Evolutionary conservation across 768 basidiomycete genomes (phyloP).

Genomic region (Mycena floridula): DNA sequence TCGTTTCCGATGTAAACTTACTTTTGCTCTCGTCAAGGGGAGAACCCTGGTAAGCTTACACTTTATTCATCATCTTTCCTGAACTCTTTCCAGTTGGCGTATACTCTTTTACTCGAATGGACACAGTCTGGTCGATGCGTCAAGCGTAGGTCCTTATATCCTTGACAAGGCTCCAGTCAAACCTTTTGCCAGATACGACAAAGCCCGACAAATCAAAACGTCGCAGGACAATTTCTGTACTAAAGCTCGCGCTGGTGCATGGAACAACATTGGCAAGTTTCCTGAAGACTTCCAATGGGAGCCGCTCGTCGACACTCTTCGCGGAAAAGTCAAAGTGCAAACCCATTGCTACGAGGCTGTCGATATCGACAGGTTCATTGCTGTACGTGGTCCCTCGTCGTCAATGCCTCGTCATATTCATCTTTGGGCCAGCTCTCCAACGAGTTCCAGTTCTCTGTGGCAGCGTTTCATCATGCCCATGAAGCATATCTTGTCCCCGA

Average conservation of each 20-base stretch:
- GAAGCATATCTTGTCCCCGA: constrained; percentile 51
- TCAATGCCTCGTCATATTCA: neutral
- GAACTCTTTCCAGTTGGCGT: neutral
- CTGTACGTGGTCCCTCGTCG: constrained; percentile 18
- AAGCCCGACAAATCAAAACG: constrained; percentile 46
- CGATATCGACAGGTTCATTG: constrained; percentile 31
- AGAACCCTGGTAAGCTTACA: too few relatives aligned
- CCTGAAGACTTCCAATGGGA: constrained; percentile 54
- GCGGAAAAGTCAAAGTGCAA: constrained; percentile 54
- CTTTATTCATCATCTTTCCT: too few relatives aligned
- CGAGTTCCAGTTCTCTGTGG: constrained; percentile 45
- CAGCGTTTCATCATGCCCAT: constrained; percentile 49
- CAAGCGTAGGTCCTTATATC: constrained; percentile 28
- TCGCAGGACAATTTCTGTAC: constrained; percentile 49
- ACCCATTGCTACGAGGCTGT: constrained; percentile 32
- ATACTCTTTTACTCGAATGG: constrained; percentile 26
- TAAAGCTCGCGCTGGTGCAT: constrained; percentile 33
- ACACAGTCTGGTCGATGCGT: constrained; percentile 46
- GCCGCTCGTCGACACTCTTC: constrained; percentile 41
- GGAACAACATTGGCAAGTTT: constrained; percentile 37
- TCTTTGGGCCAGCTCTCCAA: constrained; percentile 32
- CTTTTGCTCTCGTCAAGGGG: too few relatives aligned
- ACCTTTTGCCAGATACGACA: constrained; percentile 33
- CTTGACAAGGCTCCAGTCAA: too few relatives aligned
- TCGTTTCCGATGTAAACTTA: too few relatives aligned